A percentile compares a stretch with the other conserved stretches of the same genome.
These are phyloP conservation scores for Hypoxylon fuscum DNA, from an alignment of 495 filamentous ascomycete species.

Conservation along the genomic window DNA sequence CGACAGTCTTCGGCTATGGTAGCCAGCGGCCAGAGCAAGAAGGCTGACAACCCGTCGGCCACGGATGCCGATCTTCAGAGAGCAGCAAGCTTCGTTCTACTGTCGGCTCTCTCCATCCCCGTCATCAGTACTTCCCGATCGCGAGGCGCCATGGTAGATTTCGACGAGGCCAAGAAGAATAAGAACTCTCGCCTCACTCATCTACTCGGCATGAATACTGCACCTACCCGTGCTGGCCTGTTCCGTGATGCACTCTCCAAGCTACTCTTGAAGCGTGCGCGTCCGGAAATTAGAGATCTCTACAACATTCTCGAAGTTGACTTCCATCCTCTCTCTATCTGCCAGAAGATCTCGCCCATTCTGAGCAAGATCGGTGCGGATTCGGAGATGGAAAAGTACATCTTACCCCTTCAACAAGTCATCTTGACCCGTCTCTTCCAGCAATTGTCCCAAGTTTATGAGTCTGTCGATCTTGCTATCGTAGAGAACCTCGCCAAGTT, in stretches of 20 bases:
- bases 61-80: constrained; percentile 84
- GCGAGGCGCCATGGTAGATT: constrained; percentile 92
- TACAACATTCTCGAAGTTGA: constrained; percentile 99
- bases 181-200: constrained; percentile 98
- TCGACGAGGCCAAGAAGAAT: constrained; percentile 97
- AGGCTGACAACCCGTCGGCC: constrained; percentile 87
- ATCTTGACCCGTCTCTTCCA: constrained; percentile 98
- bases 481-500: constrained; percentile 95
- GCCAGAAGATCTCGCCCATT: constrained; percentile 98
- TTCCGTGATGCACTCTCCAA: constrained; percentile 97
- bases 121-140: constrained; percentile 99
- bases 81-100: constrained; percentile 93
- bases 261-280: constrained; percentile 87
- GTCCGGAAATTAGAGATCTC: constrained; percentile 91
- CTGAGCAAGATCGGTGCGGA: constrained; percentile 92
- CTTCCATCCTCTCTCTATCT: constrained; percentile 98
- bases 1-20: constrained; percentile 88
- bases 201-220: constrained; percentile 87
- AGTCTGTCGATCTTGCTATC: constrained; percentile 94
- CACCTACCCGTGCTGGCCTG: constrained; percentile 86
- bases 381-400: constrained; percentile 95
- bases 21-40: constrained; percentile 87
- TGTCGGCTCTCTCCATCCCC: constrained; percentile 93
- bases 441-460: constrained; percentile 98
- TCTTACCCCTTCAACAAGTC: constrained; percentile 93